A percentile compares a stretch with the other conserved stretches of the same genome.
phyloP scores from a whole-genome alignment of 768 basidiomycete species.

The Termitomyces bulborhizus region DNA sequence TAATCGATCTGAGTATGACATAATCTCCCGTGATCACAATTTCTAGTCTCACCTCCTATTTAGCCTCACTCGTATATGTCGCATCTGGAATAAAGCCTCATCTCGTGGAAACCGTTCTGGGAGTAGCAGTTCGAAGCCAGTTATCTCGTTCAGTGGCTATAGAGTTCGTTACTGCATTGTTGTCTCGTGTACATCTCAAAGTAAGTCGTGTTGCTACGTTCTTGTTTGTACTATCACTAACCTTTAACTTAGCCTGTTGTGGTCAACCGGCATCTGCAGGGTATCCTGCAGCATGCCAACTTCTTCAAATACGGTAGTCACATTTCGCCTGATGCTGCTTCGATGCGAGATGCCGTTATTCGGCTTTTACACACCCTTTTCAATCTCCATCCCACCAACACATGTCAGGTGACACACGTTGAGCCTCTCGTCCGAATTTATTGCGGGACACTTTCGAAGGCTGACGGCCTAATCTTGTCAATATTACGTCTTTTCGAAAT shows the following conservation, averaged over 20 bases:
- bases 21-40: not conserved
- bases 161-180: conserved; percentile 34
- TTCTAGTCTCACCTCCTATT: conserved; percentile 6
- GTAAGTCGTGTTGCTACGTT: conserved; percentile 26
- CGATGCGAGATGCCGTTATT: conserved; percentile 42
- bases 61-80: conserved; percentile 24
- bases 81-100: conserved; percentile 41
- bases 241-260: conserved; percentile 46
- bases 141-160: conserved; percentile 37
- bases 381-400: conserved; percentile 69
- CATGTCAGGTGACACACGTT: conserved; percentile 80
- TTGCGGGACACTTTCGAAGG: conserved; percentile 55
- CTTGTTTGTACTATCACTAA: not conserved
- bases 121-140: conserved; percentile 55
- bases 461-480: conserved; percentile 65
- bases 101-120: conserved; percentile 66
- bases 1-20: conserved; percentile 35
- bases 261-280: conserved; percentile 75
- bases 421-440: conserved; percentile 75
- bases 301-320: conserved; percentile 44
- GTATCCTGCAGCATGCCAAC: conserved; percentile 61
- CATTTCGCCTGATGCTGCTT: conserved; percentile 15
- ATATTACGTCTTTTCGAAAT: conserved; percentile 77
- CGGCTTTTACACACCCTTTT: conserved; percentile 63
- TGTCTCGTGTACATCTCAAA: conserved; percentile 50